Percentiles rank a stretch among this genome's conserved stretches.
Evolutionary conservation across 176 grass and related monocot genomes (phyloP).

Genomic region (Rhynchospora pubera): DNA sequence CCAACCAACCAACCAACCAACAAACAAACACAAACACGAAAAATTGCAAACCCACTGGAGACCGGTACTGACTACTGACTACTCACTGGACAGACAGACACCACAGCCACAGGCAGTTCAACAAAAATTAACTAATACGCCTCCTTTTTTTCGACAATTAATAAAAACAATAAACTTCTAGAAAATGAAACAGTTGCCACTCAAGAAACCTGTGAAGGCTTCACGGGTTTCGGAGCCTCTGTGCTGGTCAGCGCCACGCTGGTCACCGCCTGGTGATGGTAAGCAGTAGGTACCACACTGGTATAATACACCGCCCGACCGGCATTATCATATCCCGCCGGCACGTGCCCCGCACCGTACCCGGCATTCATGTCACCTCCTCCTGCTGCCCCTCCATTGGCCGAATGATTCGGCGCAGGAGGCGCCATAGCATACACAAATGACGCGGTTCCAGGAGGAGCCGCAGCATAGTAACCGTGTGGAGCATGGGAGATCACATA

Average conservation of each 20-base stretch:
- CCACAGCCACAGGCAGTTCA: background rate
- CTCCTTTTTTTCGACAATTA: background rate
- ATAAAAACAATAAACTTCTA: slow-evolving; percentile 28
- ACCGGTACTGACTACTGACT: background rate
- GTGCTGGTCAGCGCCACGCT: slow-evolving; percentile 3
- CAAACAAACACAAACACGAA: slow-evolving; percentile 16
- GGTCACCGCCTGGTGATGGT: slow-evolving; percentile 37
- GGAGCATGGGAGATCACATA: slow-evolving; percentile 51
- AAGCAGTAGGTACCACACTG: slow-evolving; percentile 44
- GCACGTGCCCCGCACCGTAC: slow-evolving; percentile 22
- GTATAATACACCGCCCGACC: slow-evolving; percentile 86
- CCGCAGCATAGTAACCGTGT: slow-evolving; percentile 53
- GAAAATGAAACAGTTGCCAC: slow-evolving; percentile 13
- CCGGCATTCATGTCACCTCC: slow-evolving; percentile 4
- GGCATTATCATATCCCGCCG: slow-evolving; percentile 62
- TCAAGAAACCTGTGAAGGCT: slow-evolving; percentile 66
- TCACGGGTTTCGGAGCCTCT: slow-evolving; percentile 50
- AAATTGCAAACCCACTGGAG: slow-evolving; percentile 13
- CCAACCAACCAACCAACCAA: background rate
- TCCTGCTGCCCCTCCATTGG: slow-evolving; percentile 17
- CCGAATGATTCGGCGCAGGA: background rate
- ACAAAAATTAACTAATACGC: slow-evolving; percentile 14
- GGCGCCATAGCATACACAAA: slow-evolving; percentile 38
- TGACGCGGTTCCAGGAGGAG: slow-evolving; percentile 23
- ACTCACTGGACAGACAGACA: slow-evolving; percentile 9